These are phyloP conservation scores for Pythium insidiosum DNA, from an alignment of 352 stramenopile species.

Conservation along the genomic window DNA sequence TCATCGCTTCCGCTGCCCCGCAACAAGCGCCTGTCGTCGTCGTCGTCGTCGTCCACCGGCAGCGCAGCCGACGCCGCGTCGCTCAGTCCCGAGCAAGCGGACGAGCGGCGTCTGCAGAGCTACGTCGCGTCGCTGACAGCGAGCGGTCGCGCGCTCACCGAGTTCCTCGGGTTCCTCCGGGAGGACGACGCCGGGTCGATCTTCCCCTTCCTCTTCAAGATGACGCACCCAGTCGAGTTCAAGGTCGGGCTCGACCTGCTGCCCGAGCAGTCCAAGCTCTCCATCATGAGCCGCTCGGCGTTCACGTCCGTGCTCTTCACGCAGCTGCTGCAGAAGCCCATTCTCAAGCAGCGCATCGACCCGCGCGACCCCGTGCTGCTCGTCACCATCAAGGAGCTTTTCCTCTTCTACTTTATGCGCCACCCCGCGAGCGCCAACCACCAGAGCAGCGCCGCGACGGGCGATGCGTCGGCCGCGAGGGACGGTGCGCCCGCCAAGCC, in stretches of 20 bases:
- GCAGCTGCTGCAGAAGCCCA: constrained; percentile 74
- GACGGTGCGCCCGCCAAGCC: neutral
- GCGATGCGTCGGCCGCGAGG: constrained; percentile 7
- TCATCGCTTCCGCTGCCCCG: no score
- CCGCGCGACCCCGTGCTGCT: constrained; percentile 68
- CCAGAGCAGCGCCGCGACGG: constrained; percentile 25
- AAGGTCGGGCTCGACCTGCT: constrained; percentile 74
- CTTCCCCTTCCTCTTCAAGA: constrained; percentile 75
- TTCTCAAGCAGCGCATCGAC: constrained; percentile 71
- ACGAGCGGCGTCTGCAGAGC: constrained; percentile 38
- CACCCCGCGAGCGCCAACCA: constrained; percentile 69
- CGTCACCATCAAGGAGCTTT: constrained; percentile 80
- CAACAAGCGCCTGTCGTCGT: constrained; percentile 29
- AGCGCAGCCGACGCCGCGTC: constrained; percentile 26
- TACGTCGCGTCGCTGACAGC: constrained; percentile 37
- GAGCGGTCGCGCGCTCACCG: constrained; percentile 44
- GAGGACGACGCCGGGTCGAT: constrained; percentile 66
- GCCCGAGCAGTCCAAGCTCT: constrained; percentile 74
- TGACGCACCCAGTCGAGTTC: constrained; percentile 71
- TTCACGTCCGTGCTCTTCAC: constrained; percentile 69
- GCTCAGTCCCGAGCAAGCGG: constrained; percentile 24
- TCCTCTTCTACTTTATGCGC: constrained; percentile 79
- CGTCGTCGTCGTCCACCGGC: no score
- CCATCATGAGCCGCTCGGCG: constrained; percentile 55
- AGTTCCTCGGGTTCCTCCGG: constrained; percentile 46